phyloP scores from a whole-genome alignment of 257 asterid genomes.

The Scutellaria barbata region DNA sequence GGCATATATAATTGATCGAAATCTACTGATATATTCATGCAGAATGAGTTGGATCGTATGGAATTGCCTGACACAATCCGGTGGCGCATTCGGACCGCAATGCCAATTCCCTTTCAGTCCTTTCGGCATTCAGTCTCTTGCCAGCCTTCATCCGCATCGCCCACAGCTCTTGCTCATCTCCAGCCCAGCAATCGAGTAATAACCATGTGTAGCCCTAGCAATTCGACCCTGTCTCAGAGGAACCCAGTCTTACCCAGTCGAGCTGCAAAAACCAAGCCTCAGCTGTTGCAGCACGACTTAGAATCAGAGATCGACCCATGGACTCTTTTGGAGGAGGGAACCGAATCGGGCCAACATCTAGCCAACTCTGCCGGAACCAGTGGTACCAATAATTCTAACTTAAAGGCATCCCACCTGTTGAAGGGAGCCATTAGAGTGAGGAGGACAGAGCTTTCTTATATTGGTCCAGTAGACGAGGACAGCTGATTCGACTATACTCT shows the following conservation, averaged over 20 bases:
- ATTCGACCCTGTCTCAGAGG: constrained; percentile 52
- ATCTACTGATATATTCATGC: constrained; percentile 31
- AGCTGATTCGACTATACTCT: constrained; percentile 55
- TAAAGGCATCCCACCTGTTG: constrained; percentile 75
- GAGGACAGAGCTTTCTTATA: constrained; percentile 81
- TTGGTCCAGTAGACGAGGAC: constrained; percentile 89
- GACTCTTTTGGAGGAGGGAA: constrained; percentile 94
- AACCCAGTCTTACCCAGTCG: constrained; percentile 60
- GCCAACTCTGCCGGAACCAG: constrained; percentile 52
- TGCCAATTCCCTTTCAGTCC: constrained; percentile 70
- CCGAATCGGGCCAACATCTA: constrained; percentile 68
- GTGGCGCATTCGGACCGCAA: constrained; percentile 89
- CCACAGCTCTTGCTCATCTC: constrained; percentile 65
- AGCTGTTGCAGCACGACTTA: constrained; percentile 50
- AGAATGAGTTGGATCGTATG: constrained; percentile 89
- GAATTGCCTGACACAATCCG: constrained; percentile 79
- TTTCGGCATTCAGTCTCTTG: constrained; percentile 60
- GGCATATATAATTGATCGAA: not conserved
- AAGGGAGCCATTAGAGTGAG: constrained; percentile 86
- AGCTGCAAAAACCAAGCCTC: constrained; percentile 58
- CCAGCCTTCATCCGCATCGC: constrained; percentile 71
- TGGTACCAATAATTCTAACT: constrained; percentile 63
- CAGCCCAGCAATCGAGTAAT: constrained; percentile 64
- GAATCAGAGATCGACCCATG: constrained; percentile 75
- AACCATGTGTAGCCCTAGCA: constrained; percentile 49